Percentiles rank a stretch among this genome's conserved stretches.
These are phyloP conservation scores for Meredithiella fracta DNA, from an alignment of 2,329 filamentous ascomycete genomes.

Conservation along the genomic window DNA sequence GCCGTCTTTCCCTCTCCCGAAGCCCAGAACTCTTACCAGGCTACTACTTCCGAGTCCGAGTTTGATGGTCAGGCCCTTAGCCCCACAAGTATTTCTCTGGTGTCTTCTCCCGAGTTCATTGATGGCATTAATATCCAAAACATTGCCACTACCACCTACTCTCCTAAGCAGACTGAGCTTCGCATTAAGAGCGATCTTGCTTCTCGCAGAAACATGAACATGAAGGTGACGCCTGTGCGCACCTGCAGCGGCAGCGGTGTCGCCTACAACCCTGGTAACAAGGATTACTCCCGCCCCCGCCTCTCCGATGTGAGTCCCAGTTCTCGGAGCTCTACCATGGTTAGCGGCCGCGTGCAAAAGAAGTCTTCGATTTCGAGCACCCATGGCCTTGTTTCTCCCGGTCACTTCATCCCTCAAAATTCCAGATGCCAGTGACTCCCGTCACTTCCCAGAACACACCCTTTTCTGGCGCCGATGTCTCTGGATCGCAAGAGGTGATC, in stretches of 20 bases:
- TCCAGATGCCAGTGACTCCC: not conserved
- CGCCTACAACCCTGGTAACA: not conserved
- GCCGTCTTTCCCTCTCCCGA: constrained; percentile 18
- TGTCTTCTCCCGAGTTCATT: not conserved
- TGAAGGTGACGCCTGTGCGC: not conserved
- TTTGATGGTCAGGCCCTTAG: not conserved
- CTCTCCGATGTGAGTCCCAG: not conserved
- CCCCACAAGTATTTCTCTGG: not conserved
- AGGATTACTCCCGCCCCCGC: constrained; percentile 1
- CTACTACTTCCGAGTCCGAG: not conserved
- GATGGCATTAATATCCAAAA: not conserved
- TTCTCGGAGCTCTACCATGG: not conserved
- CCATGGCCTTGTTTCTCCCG: not conserved
- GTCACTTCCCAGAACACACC: not conserved
- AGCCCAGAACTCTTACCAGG: not conserved
- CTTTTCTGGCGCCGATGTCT: not conserved
- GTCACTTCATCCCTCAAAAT: not conserved
- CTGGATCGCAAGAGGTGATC: not conserved
- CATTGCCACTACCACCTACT: not conserved
- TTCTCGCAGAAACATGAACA: not conserved
- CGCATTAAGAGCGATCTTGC: constrained; percentile 1
- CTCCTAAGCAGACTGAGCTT: not conserved
- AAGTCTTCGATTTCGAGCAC: not conserved
- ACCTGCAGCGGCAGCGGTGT: not conserved
- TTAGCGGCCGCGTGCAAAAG: constrained; percentile 2